Evolutionary conservation across 306 rosid genomes (phyloP), one percentile per base, ranked within the genome.

Genomic region (Prunus campanulata): DNA sequence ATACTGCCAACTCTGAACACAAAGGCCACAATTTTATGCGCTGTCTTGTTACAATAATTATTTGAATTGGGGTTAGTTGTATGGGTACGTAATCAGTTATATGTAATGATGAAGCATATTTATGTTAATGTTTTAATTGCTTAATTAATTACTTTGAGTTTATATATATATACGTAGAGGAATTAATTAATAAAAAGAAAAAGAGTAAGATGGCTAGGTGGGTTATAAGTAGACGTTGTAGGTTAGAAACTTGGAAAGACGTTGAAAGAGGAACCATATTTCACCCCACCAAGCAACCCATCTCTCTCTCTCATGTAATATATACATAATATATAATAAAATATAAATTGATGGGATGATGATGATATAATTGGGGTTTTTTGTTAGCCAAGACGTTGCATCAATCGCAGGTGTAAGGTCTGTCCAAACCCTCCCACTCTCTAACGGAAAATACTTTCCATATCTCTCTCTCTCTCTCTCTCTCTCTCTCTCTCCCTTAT

Each of bases 181-280:
- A 20, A 24, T 27, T 12, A 57, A 52, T 9, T 59, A 56, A 27
- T 39, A 75, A 32, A 39, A 57, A 22, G 27, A 20, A 71, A 64
- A 69, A 10, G 18, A 14, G 50, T 46, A 74, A 64, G 80, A 64
- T 76, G 71, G 73, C 78, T 74, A 71, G 91, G 97, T 91, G 97
- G 96, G 89, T 93, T 90, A 91, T 86, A 91, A 91, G 98, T 93
- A 93, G 98, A 90, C 82, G 97, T 88, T 91, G 94, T 93, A 91
- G 98, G 98, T 93, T 91, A 85, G 98, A 93, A 93, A 93, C 85
- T 86, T 74, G 82, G 88, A 79, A 81, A 87, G 97, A 94, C 80
- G 93, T 91, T 94, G 98, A 94, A 91, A 90, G 97, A 90, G 90
- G 90, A 93, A 93, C 94, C 86, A 90, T 91, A 86, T 85, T 60